A percentile compares a stretch with the other conserved stretches of the same genome.
phyloP scores from a whole-genome alignment of 306 rosid genomes.

The Bauhinia variegata region DNA sequence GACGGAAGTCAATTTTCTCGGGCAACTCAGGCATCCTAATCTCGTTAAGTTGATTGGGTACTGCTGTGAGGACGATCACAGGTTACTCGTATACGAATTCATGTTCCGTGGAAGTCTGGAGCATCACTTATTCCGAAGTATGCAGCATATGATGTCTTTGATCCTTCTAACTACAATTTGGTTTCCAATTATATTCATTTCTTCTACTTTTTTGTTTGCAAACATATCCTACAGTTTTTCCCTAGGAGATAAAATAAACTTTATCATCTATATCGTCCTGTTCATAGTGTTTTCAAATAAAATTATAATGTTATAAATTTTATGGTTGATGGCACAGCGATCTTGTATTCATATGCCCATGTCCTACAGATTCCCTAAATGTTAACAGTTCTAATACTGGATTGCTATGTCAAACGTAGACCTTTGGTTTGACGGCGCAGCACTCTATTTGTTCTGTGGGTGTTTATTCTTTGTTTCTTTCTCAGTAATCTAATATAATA shows the following conservation, averaged over 20 bases:
- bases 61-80: constrained; percentile 97
- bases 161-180: background rate
- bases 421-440: too few species aligned
- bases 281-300: background rate
- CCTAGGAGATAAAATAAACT: background rate
- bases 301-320: background rate
- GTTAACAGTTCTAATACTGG: background rate
- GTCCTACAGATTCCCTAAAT: background rate
- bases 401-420: background rate
- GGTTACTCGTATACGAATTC: constrained; percentile 95
- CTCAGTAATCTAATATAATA: too few species aligned
- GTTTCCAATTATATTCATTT: background rate
- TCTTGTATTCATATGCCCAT: background rate
- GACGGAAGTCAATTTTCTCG: constrained; percentile 98
- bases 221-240: background rate
- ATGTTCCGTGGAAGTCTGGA: constrained; percentile 98
- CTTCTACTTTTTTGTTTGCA: background rate
- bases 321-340: background rate
- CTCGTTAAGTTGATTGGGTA: constrained; percentile 96
- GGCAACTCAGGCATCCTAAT: constrained; percentile 96
- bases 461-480: too few species aligned
- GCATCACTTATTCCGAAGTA: constrained; percentile 97
- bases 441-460: too few species aligned
- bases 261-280: too few species aligned
- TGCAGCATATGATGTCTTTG: constrained; percentile 25